A percentile compares a stretch with the other conserved stretches of the same genome.
Evolutionary conservation across 2,329 filamentous ascomycete genomes (phyloP).

Genomic region (Chaetomium sp.): DNA sequence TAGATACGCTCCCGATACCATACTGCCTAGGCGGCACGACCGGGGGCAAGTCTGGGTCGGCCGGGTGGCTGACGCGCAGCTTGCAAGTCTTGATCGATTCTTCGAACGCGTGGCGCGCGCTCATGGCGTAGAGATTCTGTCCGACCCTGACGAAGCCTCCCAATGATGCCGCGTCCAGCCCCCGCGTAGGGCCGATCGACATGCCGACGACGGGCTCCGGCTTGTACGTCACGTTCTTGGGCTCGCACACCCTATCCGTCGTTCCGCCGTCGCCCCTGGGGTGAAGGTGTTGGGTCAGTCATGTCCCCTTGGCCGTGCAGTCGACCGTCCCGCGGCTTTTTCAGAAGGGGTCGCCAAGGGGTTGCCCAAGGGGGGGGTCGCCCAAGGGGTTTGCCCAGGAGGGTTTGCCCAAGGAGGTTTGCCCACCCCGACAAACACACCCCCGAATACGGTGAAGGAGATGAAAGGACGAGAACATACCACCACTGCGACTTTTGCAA

Average conservation of each 20-base stretch:
- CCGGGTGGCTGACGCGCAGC: slow-evolving; percentile 23
- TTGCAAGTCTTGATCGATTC: slow-evolving; percentile 6
- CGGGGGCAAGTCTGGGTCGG: slow-evolving; percentile 15
- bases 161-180: slow-evolving; percentile 22
- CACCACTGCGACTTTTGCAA: slow-evolving; percentile 7
- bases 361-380: too few species aligned
- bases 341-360: too few species aligned
- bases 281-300: not conserved
- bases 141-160: slow-evolving; percentile 26
- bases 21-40: slow-evolving; percentile 14
- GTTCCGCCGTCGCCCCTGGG: slow-evolving; percentile 2
- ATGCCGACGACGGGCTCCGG: slow-evolving; percentile 22
- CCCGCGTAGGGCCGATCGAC: slow-evolving; percentile 24
- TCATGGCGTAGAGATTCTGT: slow-evolving; percentile 23
- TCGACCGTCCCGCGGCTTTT: not conserved
- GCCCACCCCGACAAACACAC: too few species aligned
- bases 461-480: not conserved
- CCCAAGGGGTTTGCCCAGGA: too few species aligned
- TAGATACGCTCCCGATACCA: slow-evolving; percentile 20
- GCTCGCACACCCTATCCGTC: slow-evolving; percentile 19
- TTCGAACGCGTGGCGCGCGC: slow-evolving; percentile 25
- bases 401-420: too few species aligned
- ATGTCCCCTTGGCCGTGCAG: too few species aligned
- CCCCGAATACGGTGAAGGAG: not conserved
- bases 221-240: slow-evolving; percentile 24